phyloP scores from a whole-genome alignment of 2,329 filamentous ascomycete genomes.

The Huntiella decipiens region DNA sequence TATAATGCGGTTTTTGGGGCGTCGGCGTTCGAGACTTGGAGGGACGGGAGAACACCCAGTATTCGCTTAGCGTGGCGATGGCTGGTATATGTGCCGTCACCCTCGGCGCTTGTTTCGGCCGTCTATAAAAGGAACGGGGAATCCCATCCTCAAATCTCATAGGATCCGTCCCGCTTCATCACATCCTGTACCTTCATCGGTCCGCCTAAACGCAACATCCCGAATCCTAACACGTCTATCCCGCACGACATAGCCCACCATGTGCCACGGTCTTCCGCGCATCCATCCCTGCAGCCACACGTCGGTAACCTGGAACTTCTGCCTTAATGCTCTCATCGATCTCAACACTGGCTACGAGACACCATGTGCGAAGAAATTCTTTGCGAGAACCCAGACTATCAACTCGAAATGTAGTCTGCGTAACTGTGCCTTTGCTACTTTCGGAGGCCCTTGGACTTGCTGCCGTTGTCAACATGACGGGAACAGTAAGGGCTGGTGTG shows the following conservation, averaged over 20 bases:
- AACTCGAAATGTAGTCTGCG: conserved; percentile 28
- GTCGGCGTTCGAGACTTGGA: no score
- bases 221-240: no score
- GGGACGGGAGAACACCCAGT: no score
- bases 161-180: no score
- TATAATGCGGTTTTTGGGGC: no score
- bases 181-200: no score
- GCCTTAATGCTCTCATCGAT: conserved; percentile 27
- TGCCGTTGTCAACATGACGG: conserved; percentile 32
- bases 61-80: no score
- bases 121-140: no score
- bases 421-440: conserved; percentile 31
- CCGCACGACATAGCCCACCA: conserved; percentile 15
- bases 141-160: no score
- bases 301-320: conserved; percentile 37
- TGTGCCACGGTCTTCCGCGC: conserved; percentile 37
- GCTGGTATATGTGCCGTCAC: no score
- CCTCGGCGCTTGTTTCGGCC: no score
- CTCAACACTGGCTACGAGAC: conserved; percentile 29
- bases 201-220: no score
- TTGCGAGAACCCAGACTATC: conserved; percentile 26
- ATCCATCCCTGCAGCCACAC: conserved; percentile 33
- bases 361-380: conserved; percentile 29
- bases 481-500: conserved; percentile 35
- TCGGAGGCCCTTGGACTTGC: conserved; percentile 34